phyloP scores from a whole-genome alignment of 352 stramenopile genomes.

The Phytopythium helicoides region DNA sequence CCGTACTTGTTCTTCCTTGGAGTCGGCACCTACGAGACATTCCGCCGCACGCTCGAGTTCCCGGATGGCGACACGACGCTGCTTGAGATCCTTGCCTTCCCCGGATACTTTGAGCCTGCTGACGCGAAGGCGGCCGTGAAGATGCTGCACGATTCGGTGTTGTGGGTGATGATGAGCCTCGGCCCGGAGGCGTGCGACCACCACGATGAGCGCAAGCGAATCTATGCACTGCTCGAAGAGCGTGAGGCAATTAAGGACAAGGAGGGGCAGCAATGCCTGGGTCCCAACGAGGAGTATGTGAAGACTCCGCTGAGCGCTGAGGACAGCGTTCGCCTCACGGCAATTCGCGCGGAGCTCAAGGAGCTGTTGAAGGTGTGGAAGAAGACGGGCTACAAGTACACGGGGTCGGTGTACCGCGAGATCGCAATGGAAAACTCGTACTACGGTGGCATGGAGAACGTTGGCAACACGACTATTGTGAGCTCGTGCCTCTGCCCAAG shows the following conservation, averaged over 20 bases:
- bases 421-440: slow-evolving; percentile 86
- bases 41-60: slow-evolving; percentile 68
- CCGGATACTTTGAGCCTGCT: slow-evolving; percentile 58
- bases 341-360: slow-evolving; percentile 57
- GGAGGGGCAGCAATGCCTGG: slow-evolving; percentile 50
- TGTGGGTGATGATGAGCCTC: slow-evolving; percentile 72
- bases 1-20: slow-evolving; percentile 81
- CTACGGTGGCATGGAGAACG: slow-evolving; percentile 82
- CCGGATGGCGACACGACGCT: slow-evolving; percentile 70
- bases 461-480: slow-evolving; percentile 81
- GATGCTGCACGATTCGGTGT: slow-evolving; percentile 75
- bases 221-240: slow-evolving; percentile 65
- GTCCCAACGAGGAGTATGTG: slow-evolving; percentile 47
- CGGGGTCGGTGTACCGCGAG: slow-evolving; percentile 72
- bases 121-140: slow-evolving; percentile 68
- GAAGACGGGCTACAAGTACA: slow-evolving; percentile 86
- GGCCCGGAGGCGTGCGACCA: slow-evolving; percentile 68
- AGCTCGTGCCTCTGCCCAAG: slow-evolving; percentile 69
- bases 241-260: slow-evolving; percentile 69
- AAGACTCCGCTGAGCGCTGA: slow-evolving; percentile 40
- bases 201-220: slow-evolving; percentile 65
- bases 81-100: slow-evolving; percentile 71
- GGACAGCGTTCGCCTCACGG: slow-evolving; percentile 41
- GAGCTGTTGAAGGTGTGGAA: slow-evolving; percentile 62
- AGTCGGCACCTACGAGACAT: slow-evolving; percentile 77